Evolutionary conservation across 139 green algal species (phyloP), one percentile per base, ranked within the genome.

Genomic region (Chlamydomonas asymmetrica): DNA sequence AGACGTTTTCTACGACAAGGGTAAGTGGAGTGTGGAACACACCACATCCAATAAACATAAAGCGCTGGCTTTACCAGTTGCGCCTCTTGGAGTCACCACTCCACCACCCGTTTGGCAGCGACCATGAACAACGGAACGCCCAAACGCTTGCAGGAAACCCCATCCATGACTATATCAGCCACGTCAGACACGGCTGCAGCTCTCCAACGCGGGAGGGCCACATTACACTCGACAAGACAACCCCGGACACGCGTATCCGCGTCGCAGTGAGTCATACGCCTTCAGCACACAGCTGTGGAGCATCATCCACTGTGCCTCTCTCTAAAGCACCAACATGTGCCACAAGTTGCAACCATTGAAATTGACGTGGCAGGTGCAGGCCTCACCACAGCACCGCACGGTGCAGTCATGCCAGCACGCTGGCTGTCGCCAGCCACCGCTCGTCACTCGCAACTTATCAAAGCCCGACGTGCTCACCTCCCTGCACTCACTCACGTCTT

Each of bases 1-100:
- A 0, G 70, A 76, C 38, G 39, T 39, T 5, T 76, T 76, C 54
- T 76, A 76, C 31, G 4, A 32, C 16, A 27, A 38, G 22, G 67
- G 67, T 31, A 57, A 76, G 16, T 39, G 56, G 31, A 60, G 66
- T 29, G 29, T 57, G 16, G 57, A 76, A 25, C n/a, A 61, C 29
- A 40, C 38, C 9, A 52, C 50, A 5, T 56, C 63, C 41, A 7
- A 22, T 0, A 45, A 13, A 29, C 68, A 32, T 20, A 10, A 23
- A 27, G 27, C 29, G 7, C 31, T 20, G 18, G 32, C 29, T 20
- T 5, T 62, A 5, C 29, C 34, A 3, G 60, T 57, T 20, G 40
- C 40, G 57, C 70, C 70, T 6, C 70, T 68, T 57, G 3, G 66
- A 31, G 5, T 57, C 6, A 35, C 67, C 2, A 61, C n/a, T n/a